These are phyloP conservation scores for Talaromyces atroroseus DNA, from an alignment of 2,329 filamentous ascomycete genomes.

Conservation along the genomic window DNA sequence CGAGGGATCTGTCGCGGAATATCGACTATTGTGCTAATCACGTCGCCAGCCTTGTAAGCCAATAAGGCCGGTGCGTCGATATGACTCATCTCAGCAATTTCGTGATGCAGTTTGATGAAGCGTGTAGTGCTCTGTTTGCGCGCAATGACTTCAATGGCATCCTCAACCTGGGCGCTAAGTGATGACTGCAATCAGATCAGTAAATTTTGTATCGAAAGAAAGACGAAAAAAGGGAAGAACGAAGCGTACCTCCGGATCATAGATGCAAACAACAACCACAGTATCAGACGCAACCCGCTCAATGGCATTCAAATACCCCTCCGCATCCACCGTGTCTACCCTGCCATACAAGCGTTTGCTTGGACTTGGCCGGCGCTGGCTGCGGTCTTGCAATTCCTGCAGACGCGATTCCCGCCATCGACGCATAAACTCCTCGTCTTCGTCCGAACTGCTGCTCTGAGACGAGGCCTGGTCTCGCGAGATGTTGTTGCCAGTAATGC, in stretches of 20 bases:
- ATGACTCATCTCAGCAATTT: slow-evolving; percentile 90
- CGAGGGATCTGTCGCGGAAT: slow-evolving; percentile 78
- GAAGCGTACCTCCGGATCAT: slow-evolving; percentile 69
- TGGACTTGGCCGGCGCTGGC: slow-evolving; percentile 66
- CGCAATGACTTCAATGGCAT: slow-evolving; percentile 70
- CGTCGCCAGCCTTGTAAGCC: slow-evolving; percentile 82
- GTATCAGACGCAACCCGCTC: slow-evolving; percentile 80
- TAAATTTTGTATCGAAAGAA: background rate
- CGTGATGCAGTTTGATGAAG: slow-evolving; percentile 86
- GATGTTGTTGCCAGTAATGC: slow-evolving; percentile 9
- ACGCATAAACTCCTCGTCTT: slow-evolving; percentile 72
- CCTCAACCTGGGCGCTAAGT: slow-evolving; percentile 72
- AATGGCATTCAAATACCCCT: slow-evolving; percentile 91
- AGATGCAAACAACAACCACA: slow-evolving; percentile 87
- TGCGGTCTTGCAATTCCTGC: slow-evolving; percentile 66
- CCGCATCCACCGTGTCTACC: slow-evolving; percentile 77
- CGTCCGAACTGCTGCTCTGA: slow-evolving; percentile 26
- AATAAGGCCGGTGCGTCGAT: slow-evolving; percentile 81
- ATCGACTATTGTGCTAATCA: slow-evolving; percentile 84
- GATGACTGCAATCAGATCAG: slow-evolving; percentile 54
- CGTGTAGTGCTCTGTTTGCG: slow-evolving; percentile 64
- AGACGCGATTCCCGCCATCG: slow-evolving; percentile 79
- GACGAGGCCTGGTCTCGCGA: background rate
- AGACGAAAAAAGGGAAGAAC: background rate
- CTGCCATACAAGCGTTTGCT: slow-evolving; percentile 72